Evolutionary conservation across 306 rosid species (phyloP), one percentile per base, ranked within the genome.

Genomic region (Dalbergia cultrata): DNA sequence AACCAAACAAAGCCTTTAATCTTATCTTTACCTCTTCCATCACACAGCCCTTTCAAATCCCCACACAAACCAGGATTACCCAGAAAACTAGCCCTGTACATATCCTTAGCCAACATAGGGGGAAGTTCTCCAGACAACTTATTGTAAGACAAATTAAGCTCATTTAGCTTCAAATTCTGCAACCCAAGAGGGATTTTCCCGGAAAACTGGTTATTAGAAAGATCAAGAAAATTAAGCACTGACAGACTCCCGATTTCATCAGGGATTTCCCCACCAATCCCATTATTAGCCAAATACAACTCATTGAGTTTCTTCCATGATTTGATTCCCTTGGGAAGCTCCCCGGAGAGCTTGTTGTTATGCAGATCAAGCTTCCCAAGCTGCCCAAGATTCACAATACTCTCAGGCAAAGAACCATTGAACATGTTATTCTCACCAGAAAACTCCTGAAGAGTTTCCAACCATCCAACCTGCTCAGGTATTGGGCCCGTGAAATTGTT

Each of bases 41-140:
- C 81, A 82, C 97, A 91, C 41, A 87, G 57, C 53, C 92, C 89
- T 56, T 84, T 86, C 79, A 86, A 53, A 58, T 90, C 88, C 31
- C 86, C 91, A 70, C 99, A 95, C 12, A 93, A 84, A 58, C 87
- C 93, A 63, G 98, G 94, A 70, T 95, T 95, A 0, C 94, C 99
- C 64, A 95, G 52, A 81, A 95, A 95, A 85, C 97, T 91, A 63
- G 58, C 78, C 74, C 13, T 83, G 73, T 95, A 95, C 86, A 83
- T 82, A n/a, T 74, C 89, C 70, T 88, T 90, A 0, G 88, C 88
- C 77, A 93, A 85, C 70, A 71, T 13, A n/a, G 96, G 89, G 4
- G 99, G 99, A 45, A 95, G 88, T 13, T 75, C 86, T 31, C 99
- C 99, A 6, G 89, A 85, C 13, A 95, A 87, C 21, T 14, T 70